Conservation (phyloP, 495 filamentous ascomycete genomes). For the Neurospora cerealis region DNA sequence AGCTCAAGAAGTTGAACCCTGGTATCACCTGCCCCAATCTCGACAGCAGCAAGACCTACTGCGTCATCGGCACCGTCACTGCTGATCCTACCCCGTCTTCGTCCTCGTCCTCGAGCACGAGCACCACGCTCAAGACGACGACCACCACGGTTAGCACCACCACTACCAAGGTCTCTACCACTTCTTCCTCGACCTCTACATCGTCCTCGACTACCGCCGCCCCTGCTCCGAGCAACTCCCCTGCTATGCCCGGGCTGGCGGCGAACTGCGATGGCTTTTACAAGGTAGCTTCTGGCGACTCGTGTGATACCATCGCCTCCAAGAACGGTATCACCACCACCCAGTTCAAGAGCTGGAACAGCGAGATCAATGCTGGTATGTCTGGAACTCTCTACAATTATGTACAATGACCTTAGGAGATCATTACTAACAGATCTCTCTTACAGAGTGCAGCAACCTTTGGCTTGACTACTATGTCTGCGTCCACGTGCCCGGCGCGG, state of each 20-base stretch:
- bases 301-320: slow-evolving; percentile 28
- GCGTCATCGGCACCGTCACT: slow-evolving; percentile 15
- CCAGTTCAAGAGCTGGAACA: slow-evolving; percentile 28
- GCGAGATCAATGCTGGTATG: slow-evolving; percentile 26
- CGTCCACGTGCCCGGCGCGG: slow-evolving; percentile 23
- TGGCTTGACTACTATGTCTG: slow-evolving; percentile 9
- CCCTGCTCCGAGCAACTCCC: slow-evolving; percentile 5
- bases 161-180: neutral
- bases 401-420: slow-evolving; percentile 14
- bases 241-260: slow-evolving; percentile 24
- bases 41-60: slow-evolving; percentile 14
- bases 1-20: slow-evolving; percentile 18
- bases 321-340: slow-evolving; percentile 18
- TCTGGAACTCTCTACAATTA: slow-evolving; percentile 3
- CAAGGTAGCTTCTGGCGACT: slow-evolving; percentile 29
- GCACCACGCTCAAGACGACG: slow-evolving; percentile 15
- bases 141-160: neutral
- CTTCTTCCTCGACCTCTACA: neutral
- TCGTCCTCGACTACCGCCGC: neutral
- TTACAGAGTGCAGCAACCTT: slow-evolving; percentile 2
- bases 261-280: slow-evolving; percentile 34
- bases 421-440: slow-evolving; percentile 15
- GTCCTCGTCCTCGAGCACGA: slow-evolving; percentile 8
- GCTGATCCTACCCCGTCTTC: neutral
- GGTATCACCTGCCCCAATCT: slow-evolving; percentile 8